Conservation (phyloP, 1,284 basidiomycete genomes). For the Papiliotrema fonsecae region DNA sequence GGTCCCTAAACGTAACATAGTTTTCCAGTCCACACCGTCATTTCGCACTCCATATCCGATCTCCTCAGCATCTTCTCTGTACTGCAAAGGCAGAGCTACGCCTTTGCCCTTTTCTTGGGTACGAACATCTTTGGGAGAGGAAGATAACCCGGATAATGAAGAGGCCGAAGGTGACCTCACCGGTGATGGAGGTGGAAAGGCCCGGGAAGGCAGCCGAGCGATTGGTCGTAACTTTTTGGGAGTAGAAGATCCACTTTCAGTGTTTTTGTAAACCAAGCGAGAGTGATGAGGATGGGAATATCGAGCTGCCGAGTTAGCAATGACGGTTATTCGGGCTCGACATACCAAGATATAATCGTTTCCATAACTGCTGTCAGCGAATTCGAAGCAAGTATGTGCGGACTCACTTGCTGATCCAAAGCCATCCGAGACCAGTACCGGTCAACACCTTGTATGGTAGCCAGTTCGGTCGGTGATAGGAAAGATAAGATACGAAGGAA, state of each 20-base stretch:
- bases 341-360: conserved; percentile 41
- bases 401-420: conserved; percentile 41
- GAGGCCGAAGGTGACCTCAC: conserved; percentile 24
- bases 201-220: conserved; percentile 37
- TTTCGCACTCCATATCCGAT: conserved; percentile 29
- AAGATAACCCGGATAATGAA: background rate
- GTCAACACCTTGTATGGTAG: conserved; percentile 35
- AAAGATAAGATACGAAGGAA: conserved; percentile 45
- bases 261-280: conserved; percentile 23
- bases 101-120: conserved; percentile 1
- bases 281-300: conserved; percentile 45
- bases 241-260: background rate
- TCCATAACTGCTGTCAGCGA: conserved; percentile 36
- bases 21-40: conserved; percentile 47
- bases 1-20: conserved; percentile 41
- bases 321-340: conserved; percentile 5
- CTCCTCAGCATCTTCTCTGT: conserved; percentile 9
- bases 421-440: conserved; percentile 41
- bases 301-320: conserved; percentile 16
- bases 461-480: conserved; percentile 34
- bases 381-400: conserved; percentile 4
- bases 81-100: background rate
- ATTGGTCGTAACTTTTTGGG: conserved; percentile 24
- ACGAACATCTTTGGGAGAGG: conserved; percentile 2
- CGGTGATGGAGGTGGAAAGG: conserved; percentile 43